These are phyloP conservation scores for Alternaria alternata DNA, from an alignment of 2,329 filamentous ascomycete species.

Conservation along the genomic window DNA sequence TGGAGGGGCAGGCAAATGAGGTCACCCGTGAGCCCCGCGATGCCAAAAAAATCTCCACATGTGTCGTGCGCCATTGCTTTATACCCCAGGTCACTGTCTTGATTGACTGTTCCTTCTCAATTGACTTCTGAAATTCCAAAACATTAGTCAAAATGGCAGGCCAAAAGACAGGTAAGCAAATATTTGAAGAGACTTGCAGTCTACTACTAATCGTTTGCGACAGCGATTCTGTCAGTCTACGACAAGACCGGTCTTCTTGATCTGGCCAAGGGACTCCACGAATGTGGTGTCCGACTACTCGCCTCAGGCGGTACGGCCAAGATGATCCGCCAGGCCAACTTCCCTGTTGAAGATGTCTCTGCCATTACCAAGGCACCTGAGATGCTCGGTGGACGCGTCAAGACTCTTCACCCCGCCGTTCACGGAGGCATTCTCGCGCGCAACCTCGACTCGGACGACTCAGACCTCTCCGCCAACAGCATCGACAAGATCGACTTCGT, in stretches of 20 bases:
- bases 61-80: conserved; percentile 23
- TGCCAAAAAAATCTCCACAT: conserved; percentile 30
- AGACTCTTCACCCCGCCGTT: conserved; percentile 96
- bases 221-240: conserved; percentile 95
- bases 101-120: conserved; percentile 18
- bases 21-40: conserved; percentile 16
- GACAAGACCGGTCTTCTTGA: conserved; percentile 80
- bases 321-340: conserved; percentile 95
- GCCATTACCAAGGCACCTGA: conserved; percentile 94
- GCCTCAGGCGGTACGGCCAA: conserved; percentile 94
- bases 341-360: conserved; percentile 97
- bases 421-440: conserved; percentile 87
- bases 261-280: conserved; percentile 50
- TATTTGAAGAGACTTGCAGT: neutral
- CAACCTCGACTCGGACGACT: conserved; percentile 93
- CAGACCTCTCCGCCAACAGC: conserved; percentile 73
- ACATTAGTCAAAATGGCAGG: conserved; percentile 40
- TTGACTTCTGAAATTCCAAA: conserved; percentile 21
- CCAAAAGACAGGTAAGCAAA: conserved; percentile 48
- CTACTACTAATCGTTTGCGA: conserved; percentile 12
- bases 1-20: conserved; percentile 23
- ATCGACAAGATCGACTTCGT: conserved; percentile 55
- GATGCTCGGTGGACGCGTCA: conserved; percentile 91
- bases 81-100: conserved; percentile 29
- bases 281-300: conserved; percentile 66